Evolutionary conservation across 495 filamentous ascomycete species (phyloP), one percentile per base, ranked within the genome.

Genomic region (Cercophora samala): DNA sequence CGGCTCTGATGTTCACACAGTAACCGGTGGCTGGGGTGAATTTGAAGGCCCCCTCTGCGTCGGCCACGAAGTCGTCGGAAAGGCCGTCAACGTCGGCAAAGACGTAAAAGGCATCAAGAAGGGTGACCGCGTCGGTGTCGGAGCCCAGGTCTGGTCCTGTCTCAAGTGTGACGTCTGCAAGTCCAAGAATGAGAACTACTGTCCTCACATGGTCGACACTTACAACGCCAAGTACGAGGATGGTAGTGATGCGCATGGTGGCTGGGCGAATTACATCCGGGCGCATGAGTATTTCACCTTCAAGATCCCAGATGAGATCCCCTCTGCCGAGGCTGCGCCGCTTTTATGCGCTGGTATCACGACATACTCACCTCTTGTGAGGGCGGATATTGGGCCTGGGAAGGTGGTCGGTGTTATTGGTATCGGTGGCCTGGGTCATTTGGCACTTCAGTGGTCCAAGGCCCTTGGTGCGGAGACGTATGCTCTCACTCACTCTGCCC

Each of bases 301-400:
- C 79, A 84, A 84, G n/a, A 91, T 94, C 65, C 91, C 90, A 3
- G 87, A 90, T 55, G 81, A 79, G 2, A 82, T 94, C 42, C 77
- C 85, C 3, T 87, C 81, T 19, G 79, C 83, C 58, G 72, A 86
- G 3, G 91, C 89, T 5, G 92, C 89, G 9, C 92, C 92, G 0
- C 88, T 93, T 82, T 83, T 94, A 67, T 96, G 92, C 74, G 90
- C 90, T 25, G 91, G 91, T 52, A 72, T 93, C 37, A 93, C 91
- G 1, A 85, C 85, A 1, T 93, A 87, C 79, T 85, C 84, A 24
- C 89, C 91, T 0, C 79, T 93, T 0, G 84, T 88, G 5, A 82
- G 88, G 22, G 82, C 86, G 24, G 85, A 83, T 22, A 76, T 82
- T 24, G 86, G 89, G 0, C 87, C 88, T 0, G 88, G 89, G 23